Evolutionary conservation across 1,284 basidiomycete genomes (phyloP), one percentile per base, ranked within the genome.

Genomic region (Singerocomus rubriflavus): DNA sequence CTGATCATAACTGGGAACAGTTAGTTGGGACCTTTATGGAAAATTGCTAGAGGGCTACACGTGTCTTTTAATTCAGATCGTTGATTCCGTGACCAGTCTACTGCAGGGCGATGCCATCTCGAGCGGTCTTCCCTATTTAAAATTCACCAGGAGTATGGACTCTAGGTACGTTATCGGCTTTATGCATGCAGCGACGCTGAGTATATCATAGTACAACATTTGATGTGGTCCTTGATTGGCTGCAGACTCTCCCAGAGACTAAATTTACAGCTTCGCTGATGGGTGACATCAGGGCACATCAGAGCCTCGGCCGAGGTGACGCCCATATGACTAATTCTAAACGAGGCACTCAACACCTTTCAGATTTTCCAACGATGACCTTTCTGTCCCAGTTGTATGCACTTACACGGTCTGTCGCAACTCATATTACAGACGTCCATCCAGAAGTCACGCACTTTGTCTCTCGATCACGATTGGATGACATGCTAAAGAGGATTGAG

Each of bases 1-100:
- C 45, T 59, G 35, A 57, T 48, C 30, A 16, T n/a, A 25, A 34
- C 46, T 16, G 16, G 10, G n/a, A 47, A 17, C 50, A 85, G 84
- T 83, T 57, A 71, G 84, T 54, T 86, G 85, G 84, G 61, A 61
- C 26, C 68, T 84, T 11, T 83, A 81, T 54, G 73, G 70, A 35
- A 72, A 74, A 49, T 61, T 83, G 4, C 56, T 83, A 1, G 71
- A 76, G 50, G 64, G 69, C 6, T 66, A 70, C 9, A 58, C 75
- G 13, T 58, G 56, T 2, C 55, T 79, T n/a, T 60, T 81, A 34
- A 76, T 76, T 51, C 63, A 55, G 29, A 64, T 76, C 12, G 63
- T 70, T 6, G 54, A 51, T n/a, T 61, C 66, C 17, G 63, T 76
- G 8, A 55, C 63, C 25, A 52, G 57, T 29, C 59, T 75, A 25